These are phyloP conservation scores for Dendrostoma leiphaemia DNA, from an alignment of 2,329 filamentous ascomycete genomes.

Conservation along the genomic window DNA sequence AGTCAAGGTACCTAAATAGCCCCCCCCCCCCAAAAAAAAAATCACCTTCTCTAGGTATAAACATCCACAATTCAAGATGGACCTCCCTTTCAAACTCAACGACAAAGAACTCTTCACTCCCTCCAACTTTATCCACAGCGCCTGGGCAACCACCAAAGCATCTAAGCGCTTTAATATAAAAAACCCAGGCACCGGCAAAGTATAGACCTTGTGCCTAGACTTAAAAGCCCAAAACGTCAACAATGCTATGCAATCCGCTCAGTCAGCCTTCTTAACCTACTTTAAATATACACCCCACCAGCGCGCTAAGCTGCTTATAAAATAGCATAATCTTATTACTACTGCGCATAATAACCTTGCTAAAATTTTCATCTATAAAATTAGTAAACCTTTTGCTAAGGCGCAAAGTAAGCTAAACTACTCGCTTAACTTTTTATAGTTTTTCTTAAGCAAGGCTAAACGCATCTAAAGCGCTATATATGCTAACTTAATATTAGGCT, in stretches of 20 bases:
- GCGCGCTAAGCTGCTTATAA: constrained; percentile 33
- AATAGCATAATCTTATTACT: constrained; percentile 36
- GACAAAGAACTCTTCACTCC: constrained; percentile 46
- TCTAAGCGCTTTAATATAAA: constrained; percentile 50
- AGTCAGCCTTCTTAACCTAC: constrained; percentile 37
- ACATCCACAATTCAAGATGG: constrained; percentile 6
- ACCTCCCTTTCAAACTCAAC: constrained; percentile 40
- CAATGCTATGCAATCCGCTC: constrained; percentile 32
- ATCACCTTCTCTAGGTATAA: background rate
- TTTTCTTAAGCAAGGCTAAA: constrained; percentile 54
- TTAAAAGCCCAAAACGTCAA: constrained; percentile 40
- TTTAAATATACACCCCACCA: constrained; percentile 34
- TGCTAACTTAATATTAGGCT: constrained; percentile 56
- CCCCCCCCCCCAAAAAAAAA: background rate
- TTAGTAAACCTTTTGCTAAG: constrained; percentile 55
- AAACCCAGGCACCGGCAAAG: constrained; percentile 49
- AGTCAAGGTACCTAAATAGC: background rate
- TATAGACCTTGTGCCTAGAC: constrained; percentile 50
- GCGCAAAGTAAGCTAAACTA: constrained; percentile 56
- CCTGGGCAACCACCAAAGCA: constrained; percentile 43
- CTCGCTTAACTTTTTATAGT: constrained; percentile 50
- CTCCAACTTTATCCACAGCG: constrained; percentile 48
- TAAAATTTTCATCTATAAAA: constrained; percentile 44
- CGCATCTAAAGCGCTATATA: constrained; percentile 57
- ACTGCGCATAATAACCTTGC: constrained; percentile 37